A percentile compares a stretch with the other conserved stretches of the same genome.
Conservation (phyloP, 495 filamentous ascomycete species). For the Terfezia claveryi region DNA sequence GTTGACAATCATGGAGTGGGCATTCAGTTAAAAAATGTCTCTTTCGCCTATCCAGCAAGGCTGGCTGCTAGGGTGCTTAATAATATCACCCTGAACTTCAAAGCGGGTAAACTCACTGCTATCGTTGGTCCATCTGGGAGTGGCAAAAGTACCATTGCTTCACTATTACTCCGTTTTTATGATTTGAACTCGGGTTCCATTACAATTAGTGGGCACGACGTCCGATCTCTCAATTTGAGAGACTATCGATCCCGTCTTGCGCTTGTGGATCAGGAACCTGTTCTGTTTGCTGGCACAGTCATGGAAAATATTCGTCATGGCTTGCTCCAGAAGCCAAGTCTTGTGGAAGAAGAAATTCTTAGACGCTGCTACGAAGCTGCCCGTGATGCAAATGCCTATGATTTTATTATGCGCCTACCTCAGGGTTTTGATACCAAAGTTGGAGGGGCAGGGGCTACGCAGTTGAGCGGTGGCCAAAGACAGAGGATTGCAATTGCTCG, state of each 20-base stretch:
- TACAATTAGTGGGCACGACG: conserved; percentile 29
- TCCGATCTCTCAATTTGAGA: conserved; percentile 34
- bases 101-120: conserved; percentile 36
- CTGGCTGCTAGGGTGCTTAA: conserved; percentile 33
- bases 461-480: conserved; percentile 35
- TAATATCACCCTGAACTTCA: conserved; percentile 29
- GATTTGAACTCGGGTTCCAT: conserved; percentile 31
- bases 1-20: conserved; percentile 17
- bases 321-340: conserved; percentile 28
- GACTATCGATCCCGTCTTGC: conserved; percentile 34
- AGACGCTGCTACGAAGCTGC: conserved; percentile 19
- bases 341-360: conserved; percentile 15
- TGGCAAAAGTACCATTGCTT: conserved; percentile 48
- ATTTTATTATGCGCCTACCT: conserved; percentile 23
- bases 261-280: conserved; percentile 46
- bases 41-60: conserved; percentile 38
- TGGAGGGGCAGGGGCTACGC: conserved; percentile 26
- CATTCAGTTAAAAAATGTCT: conserved; percentile 32
- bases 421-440: conserved; percentile 29
- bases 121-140: conserved; percentile 48
- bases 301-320: conserved; percentile 49
- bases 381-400: conserved; percentile 24
- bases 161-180: conserved; percentile 33
- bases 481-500: conserved; percentile 41
- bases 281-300: conserved; percentile 40